Conservation (phyloP, 2,329 filamentous ascomycete genomes). For the Tolypocladium amazonense region DNA sequence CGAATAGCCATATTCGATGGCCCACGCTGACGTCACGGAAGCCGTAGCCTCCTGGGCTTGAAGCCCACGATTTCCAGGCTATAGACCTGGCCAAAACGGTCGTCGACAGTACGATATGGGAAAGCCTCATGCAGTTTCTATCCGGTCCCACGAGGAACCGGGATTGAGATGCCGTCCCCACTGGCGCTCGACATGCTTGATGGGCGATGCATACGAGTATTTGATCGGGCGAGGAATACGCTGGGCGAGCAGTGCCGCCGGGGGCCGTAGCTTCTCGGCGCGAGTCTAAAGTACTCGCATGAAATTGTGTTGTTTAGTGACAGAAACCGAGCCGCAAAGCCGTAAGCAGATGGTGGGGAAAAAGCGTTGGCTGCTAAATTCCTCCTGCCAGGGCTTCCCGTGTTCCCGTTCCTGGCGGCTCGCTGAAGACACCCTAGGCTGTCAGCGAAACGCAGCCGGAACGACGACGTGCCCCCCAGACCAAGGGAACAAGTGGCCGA, state of each 20-base stretch:
- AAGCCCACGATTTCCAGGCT: not conserved
- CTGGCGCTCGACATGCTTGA: not conserved
- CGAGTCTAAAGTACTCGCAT: not conserved
- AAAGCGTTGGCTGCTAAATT: not conserved
- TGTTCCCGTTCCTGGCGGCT: not conserved
- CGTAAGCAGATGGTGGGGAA: not conserved
- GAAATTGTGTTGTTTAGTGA: not conserved
- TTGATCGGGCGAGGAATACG: not conserved
- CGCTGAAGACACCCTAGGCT: not conserved
- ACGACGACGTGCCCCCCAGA: not conserved
- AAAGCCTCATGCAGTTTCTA: not conserved
- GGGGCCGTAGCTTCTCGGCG: not conserved
- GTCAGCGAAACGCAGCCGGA: not conserved
- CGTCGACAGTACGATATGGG: not conserved
- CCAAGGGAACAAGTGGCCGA: not conserved
- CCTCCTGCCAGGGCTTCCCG: not conserved
- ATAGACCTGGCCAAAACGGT: not conserved
- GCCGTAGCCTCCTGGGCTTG: not conserved
- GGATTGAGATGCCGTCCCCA: not conserved
- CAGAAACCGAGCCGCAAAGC: not conserved
- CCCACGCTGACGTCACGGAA: not conserved
- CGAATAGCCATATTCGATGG: not conserved
- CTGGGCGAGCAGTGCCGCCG: not conserved
- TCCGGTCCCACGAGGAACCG: not conserved
- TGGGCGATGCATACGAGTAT: not conserved